Conservation (phyloP, 1,284 basidiomycete species). For the Sporisorium scitamineum region DNA sequence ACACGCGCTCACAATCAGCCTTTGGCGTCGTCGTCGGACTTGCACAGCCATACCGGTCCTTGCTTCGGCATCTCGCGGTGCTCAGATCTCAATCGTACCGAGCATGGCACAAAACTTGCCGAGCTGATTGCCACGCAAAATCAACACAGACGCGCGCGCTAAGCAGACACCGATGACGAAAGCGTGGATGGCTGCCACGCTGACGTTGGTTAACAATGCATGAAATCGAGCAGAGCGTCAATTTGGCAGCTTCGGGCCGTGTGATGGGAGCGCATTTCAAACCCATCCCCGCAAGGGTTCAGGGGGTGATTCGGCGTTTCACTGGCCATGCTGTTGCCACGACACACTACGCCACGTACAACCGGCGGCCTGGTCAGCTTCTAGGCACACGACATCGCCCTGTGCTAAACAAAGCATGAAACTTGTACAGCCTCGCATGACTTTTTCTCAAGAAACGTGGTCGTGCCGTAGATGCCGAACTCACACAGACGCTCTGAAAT, state of each 20-base stretch:
- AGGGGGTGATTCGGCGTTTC: not conserved
- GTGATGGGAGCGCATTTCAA: too few species aligned
- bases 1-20: too few species aligned
- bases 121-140: not conserved
- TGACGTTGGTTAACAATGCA: too few species aligned
- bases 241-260: too few species aligned
- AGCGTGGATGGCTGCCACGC: not conserved
- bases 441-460: conserved; percentile 26
- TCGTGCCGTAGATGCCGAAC: conserved; percentile 44
- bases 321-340: not conserved
- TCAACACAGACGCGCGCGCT: not conserved
- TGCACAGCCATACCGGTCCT: conserved; percentile 7
- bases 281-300: not conserved
- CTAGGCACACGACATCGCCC: not conserved
- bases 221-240: too few species aligned
- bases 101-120: not conserved
- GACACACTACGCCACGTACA: not conserved
- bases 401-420: not conserved
- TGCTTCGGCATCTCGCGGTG: conserved; percentile 2
- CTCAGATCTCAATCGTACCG: too few species aligned
- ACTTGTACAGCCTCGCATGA: not conserved
- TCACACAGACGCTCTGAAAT: too few species aligned
- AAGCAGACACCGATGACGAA: not conserved
- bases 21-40: not conserved
- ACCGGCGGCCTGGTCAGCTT: too few species aligned